Evolutionary conservation across 345 rosid species (phyloP).

Genomic region (Eucalyptus regnans): DNA sequence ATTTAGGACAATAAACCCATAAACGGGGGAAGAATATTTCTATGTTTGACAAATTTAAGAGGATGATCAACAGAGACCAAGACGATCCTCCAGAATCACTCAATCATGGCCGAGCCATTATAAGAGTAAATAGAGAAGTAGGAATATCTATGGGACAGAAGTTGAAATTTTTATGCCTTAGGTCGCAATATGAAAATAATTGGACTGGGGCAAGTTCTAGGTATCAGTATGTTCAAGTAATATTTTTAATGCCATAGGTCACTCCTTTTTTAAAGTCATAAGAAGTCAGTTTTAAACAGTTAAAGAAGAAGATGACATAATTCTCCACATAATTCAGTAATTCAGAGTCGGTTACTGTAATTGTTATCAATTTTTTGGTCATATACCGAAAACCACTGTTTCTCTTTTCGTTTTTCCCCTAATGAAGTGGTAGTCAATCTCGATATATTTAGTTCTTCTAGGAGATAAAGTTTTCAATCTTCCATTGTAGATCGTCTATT

Average conservation of each 20-base stretch:
- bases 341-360: background rate
- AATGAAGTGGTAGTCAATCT: background rate
- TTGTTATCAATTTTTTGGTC: background rate
- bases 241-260: background rate
- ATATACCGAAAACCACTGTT: background rate
- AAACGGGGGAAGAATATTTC: too few relatives aligned
- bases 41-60: too few relatives aligned
- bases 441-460: background rate
- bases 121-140: too few relatives aligned
- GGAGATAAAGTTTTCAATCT: background rate
- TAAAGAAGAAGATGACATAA: background rate
- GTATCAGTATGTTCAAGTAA: background rate
- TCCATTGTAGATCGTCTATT: background rate
- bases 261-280: background rate
- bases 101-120: too few relatives aligned
- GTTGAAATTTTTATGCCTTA: too few relatives aligned
- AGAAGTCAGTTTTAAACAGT: background rate
- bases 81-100: too few relatives aligned
- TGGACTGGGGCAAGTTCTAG: background rate
- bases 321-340: background rate
- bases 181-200: background rate
- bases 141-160: too few relatives aligned
- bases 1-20: too few relatives aligned
- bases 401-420: background rate
- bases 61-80: too few relatives aligned